Conservation (phyloP, 2,329 filamentous ascomycete species). For the Colletotrichum sp. region DNA sequence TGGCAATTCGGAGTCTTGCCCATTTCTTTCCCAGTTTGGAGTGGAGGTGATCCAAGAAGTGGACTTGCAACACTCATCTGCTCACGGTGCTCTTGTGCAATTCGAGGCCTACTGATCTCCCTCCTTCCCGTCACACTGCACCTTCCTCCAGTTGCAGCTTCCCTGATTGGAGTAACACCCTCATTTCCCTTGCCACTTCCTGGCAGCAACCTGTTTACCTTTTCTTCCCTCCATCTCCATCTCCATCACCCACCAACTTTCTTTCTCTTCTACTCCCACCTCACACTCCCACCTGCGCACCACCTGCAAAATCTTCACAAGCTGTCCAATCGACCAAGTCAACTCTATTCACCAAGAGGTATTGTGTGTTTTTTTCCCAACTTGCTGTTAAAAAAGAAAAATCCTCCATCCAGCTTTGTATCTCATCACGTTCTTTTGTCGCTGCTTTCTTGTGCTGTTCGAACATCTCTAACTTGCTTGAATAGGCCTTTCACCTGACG, state of each 20-base stretch:
- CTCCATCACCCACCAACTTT: background rate
- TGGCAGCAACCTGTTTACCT: background rate
- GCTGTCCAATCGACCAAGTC: background rate
- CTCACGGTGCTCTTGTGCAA: background rate
- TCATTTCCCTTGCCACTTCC: background rate
- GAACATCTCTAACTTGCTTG: background rate
- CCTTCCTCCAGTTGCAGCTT: slow-evolving; percentile 2
- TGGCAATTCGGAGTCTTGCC: background rate
- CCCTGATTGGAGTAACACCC: background rate
- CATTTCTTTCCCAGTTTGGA: background rate
- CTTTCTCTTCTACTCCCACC: background rate
- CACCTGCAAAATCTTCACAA: background rate
- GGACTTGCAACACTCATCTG: background rate
- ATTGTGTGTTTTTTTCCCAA: background rate
- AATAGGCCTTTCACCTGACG: background rate
- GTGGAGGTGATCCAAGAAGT: background rate
- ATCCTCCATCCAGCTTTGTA: background rate
- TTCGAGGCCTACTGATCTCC: background rate
- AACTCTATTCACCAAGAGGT: background rate
- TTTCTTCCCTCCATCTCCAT: background rate
- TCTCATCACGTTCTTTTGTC: background rate
- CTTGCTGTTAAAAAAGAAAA: background rate
- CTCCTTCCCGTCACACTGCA: slow-evolving; percentile 11
- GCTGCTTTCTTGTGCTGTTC: background rate
- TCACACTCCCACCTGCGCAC: background rate